Evolutionary conservation across 163 green algal genomes (phyloP), one percentile per base, ranked within the genome.

Genomic region (Chlamydomonas reinhardtii): DNA sequence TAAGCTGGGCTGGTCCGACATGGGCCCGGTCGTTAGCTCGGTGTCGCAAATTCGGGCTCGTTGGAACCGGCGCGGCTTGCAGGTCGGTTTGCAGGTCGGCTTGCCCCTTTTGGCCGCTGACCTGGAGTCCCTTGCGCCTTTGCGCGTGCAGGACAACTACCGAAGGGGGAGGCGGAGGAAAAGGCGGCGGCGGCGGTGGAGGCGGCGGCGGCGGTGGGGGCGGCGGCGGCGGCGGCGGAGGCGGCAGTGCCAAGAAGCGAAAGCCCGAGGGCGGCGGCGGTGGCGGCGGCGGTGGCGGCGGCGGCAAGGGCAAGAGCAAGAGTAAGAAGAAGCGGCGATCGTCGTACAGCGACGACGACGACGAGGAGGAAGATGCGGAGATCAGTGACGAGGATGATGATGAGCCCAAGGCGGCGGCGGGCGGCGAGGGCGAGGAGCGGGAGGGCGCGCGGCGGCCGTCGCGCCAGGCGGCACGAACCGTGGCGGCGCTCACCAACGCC

Each of bases 401-500:
- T 25, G 19, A 43, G 43, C 34, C 48, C 14, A 31, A 27, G 52
- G 56, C 74, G 59, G 62, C 39, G 62, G 37, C 62, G n/a, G 65
- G 27, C 9, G 69, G n/a, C 11, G 35, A 17, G 20, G 66, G 43
- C 48, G 43, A n/a, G 22, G 65, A 20, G 11, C n/a, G 62, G 43
- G 65, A 43, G 4, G 34, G 69, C 12, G 48, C 22, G 11, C 54
- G 48, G 43, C n/a, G 65, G n/a, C 77, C 66, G 34, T 69, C 65
- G 65, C 77, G 65, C n/a, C 65, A 70, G 43, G 77, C 65, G 11
- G 77, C 66, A 34, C 69, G n/a, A 20, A 48, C 65, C 43, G 77
- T 84, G 77, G 77, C 77, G 66, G 77, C 77, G 77, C 48, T 84
- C 52, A 76, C 65, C 20, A 76, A 84, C 35, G 66, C 77, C 6